Base-by-base conservation (phyloP, 1,139 yeast species). In the Yamadazyma trypodendri region DNA sequence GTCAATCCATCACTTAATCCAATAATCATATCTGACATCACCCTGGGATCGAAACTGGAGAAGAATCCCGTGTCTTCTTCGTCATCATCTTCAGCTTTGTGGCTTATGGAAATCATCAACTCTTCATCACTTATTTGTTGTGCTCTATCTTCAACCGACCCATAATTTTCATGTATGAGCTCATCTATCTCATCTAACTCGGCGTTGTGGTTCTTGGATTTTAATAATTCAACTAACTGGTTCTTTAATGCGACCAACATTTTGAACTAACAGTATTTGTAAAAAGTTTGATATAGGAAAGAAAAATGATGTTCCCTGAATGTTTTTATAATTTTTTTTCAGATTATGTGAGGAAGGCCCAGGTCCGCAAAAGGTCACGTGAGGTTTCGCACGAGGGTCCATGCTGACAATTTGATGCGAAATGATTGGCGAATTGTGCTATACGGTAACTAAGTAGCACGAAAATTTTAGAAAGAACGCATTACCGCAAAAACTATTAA, bases 1-100 rank as follows among this genome's bases (percentile, higher is more conserved):
- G 94, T 84, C 50, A 84, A 69, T 2, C 94, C 94, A 57, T 84
- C 94, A 32, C 86, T 79, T 42, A 84, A 70, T 3, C 94, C 94
- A 51, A 84, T 84, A 44, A 84, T 83, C 37, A 83, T 71, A 59
- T 84, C 94, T 31, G 86, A 78, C 86, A 84, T 84, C 28, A 82
- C 85, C 59, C 92, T 70, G 11, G 92, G 92, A 56, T 83, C 77
- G 45, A 72, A 70, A 31, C 57, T 64, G 45, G 58, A 59, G 53
- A 71, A 68, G 40, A 70, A 65, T 11, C 72, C 72, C 15, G 50
- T 58, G 6, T 54, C 51, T 11, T 49, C 57, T 6, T 53, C 55
- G 5, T 54, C 61, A 18, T 53, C 61, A 14, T 51, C 53, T 30
- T 49, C 52, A 37, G 52, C 34, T 51, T 51, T 38, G 39, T 50